Conservation (phyloP, 257 asterid species). For the Solanum neorickii region DNA sequence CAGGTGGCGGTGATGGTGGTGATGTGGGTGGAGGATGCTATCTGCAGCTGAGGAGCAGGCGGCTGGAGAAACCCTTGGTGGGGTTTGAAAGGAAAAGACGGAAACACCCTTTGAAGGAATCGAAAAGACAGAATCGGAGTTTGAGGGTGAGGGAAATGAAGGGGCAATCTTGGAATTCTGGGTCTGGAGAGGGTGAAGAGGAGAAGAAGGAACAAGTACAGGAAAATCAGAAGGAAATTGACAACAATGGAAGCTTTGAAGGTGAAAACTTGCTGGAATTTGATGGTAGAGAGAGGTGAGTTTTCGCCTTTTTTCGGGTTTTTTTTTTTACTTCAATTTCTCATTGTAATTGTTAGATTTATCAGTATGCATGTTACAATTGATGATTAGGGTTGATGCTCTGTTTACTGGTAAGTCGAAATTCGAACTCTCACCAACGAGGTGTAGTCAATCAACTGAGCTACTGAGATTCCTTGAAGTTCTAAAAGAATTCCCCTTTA, state of each 20-base stretch:
- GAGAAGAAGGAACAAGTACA: background rate
- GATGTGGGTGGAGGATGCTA: slow-evolving; percentile 10
- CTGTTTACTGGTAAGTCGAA: background rate
- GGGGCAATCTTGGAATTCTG: background rate
- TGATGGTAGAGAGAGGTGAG: slow-evolving; percentile 22
- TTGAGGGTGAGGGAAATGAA: background rate
- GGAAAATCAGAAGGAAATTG: background rate
- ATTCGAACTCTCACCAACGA: background rate
- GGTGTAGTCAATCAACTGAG: background rate
- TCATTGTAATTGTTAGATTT: background rate
- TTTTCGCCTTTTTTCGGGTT: background rate
- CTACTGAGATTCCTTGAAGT: background rate
- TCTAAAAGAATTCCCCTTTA: background rate
- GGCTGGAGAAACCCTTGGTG: slow-evolving; percentile 4
- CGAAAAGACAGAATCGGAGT: background rate
- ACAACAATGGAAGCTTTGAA: background rate
- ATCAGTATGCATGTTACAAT: background rate
- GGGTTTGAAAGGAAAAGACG: background rate
- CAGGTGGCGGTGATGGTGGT: background rate
- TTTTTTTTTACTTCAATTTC: background rate
- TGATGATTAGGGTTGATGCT: background rate
- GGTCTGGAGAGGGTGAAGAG: background rate
- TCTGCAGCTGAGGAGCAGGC: slow-evolving; percentile 21
- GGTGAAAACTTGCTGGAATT: slow-evolving; percentile 20
- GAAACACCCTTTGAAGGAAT: slow-evolving; percentile 3